Evolutionary conservation across 495 filamentous ascomycete genomes (phyloP).

Genomic region (Achaetomiella virescens): DNA sequence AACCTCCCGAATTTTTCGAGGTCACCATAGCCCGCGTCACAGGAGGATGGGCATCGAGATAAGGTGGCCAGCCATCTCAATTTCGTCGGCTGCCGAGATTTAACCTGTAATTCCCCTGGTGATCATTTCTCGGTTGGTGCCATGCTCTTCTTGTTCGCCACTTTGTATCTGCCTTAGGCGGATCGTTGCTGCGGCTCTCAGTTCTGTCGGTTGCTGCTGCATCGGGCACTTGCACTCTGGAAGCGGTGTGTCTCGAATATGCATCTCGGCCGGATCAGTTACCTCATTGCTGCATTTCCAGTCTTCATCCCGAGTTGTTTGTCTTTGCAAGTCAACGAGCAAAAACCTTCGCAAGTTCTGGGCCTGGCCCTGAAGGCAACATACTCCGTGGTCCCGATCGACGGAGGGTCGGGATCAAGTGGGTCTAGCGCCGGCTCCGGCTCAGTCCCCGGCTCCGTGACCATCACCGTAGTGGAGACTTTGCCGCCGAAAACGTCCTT

Average conservation of each 20-base stretch:
- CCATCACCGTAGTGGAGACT: slow-evolving; percentile 21
- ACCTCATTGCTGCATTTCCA: slow-evolving; percentile 3
- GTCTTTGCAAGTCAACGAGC: slow-evolving; percentile 17
- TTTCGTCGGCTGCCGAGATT: neutral
- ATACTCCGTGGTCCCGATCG: slow-evolving; percentile 27
- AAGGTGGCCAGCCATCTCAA: slow-evolving; percentile 11
- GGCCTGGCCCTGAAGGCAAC: slow-evolving; percentile 22
- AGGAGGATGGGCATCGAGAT: neutral
- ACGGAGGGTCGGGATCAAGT: slow-evolving; percentile 20
- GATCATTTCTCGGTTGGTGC: neutral
- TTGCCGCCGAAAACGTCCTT: slow-evolving; percentile 8
- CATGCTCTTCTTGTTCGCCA: neutral
- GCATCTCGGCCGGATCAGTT: slow-evolving; percentile 11
- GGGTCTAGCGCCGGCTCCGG: slow-evolving; percentile 17
- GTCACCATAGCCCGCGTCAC: neutral
- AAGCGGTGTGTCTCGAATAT: slow-evolving; percentile 10
- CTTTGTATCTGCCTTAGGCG: neutral
- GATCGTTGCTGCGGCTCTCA: neutral
- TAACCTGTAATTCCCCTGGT: neutral
- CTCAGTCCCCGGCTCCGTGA: slow-evolving; percentile 11
- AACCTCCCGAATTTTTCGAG: slow-evolving; percentile 21
- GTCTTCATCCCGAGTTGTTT: slow-evolving; percentile 8
- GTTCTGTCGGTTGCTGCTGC: neutral
- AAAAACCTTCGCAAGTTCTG: neutral
- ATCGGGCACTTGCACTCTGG: neutral